Base-by-base conservation (phyloP, 257 asterid species). In the Solanum verrucosum region DNA sequence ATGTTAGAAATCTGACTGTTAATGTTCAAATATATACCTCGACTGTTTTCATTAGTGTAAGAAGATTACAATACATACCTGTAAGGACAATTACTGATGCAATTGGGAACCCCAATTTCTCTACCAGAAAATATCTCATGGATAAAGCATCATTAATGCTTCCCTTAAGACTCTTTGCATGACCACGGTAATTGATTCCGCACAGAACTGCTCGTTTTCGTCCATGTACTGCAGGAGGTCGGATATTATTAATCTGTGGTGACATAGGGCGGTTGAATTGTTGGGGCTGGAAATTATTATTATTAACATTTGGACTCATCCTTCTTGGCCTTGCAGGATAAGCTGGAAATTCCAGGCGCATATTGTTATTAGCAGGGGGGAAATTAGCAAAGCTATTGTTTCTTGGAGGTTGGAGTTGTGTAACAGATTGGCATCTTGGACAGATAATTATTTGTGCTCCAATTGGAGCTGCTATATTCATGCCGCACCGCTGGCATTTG, bases 191-290 rank as follows among this genome's bases (percentile, higher is more conserved):
- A 90, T 92, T 93, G 60, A 92, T 91, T 71, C 95, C 96, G 89
- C 98, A 95, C 52, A 93, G 86, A 82, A 93, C 92, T n/a, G 96
- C 96, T 79, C 98, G 90, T 88, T 91, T 94, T 86, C 82, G 88
- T 60, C 94, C 93, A 70, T 88, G 89, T 5, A 90, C 89, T 23
- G 94, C 75, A 71, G 56, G 79, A 34, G 94, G 89, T 67, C 56
- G 73, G 81, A 90, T 8, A 21, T 74, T 91, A 87, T 74, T 85
- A 18, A 27, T 27, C 71, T 4, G 88, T 27, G 85, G 85, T 79
- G 85, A 9, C 67, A 44, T 27, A 29, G 6, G 4, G 7, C 71
- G 16, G 67, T 81, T 29, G 67, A 79, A 81, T 31, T 52, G 27
- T 18, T 81, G 68, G 21, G 85, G 85, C 42, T 5, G 37, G 35